These are phyloP conservation scores for Clathrus columnatus DNA, from an alignment of 768 basidiomycete species.

Conservation along the genomic window DNA sequence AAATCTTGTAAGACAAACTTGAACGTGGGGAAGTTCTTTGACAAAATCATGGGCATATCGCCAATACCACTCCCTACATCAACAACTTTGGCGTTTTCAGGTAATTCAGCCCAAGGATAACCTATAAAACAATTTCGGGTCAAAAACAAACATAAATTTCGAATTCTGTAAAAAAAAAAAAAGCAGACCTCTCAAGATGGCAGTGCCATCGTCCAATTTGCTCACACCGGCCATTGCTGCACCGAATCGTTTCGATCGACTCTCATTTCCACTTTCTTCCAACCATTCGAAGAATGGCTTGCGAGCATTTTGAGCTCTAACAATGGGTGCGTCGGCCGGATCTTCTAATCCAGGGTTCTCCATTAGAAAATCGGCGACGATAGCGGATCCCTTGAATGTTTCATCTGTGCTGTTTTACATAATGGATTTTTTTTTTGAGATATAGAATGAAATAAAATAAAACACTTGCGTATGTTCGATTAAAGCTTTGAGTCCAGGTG, in stretches of 20 bases:
- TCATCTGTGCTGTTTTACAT: slow-evolving; percentile 2
- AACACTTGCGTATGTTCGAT: slow-evolving; percentile 15
- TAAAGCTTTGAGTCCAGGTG: slow-evolving; percentile 16
- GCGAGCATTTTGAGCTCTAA: not conserved
- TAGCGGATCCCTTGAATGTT: not conserved
- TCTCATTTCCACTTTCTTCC: not conserved
- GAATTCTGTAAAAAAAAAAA: not conserved
- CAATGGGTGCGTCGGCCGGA: slow-evolving; percentile 6
- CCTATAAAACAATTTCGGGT: not conserved
- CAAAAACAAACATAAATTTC: not conserved
- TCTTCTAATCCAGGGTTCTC: slow-evolving; percentile 12
- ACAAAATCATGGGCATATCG: not conserved
- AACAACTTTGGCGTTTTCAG: slow-evolving; percentile 7
- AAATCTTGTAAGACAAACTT: slow-evolving; percentile 15
- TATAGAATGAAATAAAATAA: not conserved
- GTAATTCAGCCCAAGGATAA: not conserved
- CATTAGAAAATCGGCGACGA: not conserved
- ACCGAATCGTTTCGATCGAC: not conserved
- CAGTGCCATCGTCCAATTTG: slow-evolving; percentile 7
- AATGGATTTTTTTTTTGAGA: slow-evolving; percentile 14
- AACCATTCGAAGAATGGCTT: not conserved
- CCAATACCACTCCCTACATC: slow-evolving; percentile 17
- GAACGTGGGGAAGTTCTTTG: not conserved
- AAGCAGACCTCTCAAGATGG: slow-evolving; percentile 11
- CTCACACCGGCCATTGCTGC: not conserved